These are phyloP conservation scores for Trichoderma atroviride DNA, from an alignment of 2,329 filamentous ascomycete species.

Conservation along the genomic window DNA sequence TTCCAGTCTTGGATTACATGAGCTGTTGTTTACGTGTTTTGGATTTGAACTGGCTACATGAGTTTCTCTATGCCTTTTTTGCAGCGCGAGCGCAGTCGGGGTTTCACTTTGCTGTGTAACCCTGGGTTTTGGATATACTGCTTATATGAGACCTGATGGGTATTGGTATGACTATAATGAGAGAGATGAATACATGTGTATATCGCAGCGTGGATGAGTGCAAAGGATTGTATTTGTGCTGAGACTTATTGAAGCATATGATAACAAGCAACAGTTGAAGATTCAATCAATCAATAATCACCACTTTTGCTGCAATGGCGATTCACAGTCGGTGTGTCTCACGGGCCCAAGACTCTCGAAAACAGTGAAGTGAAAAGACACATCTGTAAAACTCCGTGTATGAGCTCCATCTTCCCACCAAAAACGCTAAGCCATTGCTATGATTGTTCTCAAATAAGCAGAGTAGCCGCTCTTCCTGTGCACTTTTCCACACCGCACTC, in stretches of 20 bases:
- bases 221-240: not conserved
- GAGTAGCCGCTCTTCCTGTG: not conserved
- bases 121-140: not conserved
- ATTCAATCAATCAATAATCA: not conserved
- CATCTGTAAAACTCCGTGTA: not conserved
- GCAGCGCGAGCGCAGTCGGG: not conserved
- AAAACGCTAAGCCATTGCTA: not conserved
- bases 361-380: not conserved
- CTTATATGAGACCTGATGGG: constrained; percentile 2
- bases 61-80: not conserved
- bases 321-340: not conserved
- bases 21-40: not conserved
- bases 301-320: not conserved
- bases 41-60: not conserved
- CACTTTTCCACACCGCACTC: not conserved
- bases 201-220: not conserved
- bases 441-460: not conserved
- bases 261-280: not conserved
- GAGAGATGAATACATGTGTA: not conserved
- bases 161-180: constrained; percentile 4
- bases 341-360: not conserved
- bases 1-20: not conserved
- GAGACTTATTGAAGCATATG: not conserved
- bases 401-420: not conserved
- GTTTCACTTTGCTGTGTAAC: not conserved